Base-by-base conservation (phyloP, 2,329 filamentous ascomycete species). In the Trichophyton schoenleinii region DNA sequence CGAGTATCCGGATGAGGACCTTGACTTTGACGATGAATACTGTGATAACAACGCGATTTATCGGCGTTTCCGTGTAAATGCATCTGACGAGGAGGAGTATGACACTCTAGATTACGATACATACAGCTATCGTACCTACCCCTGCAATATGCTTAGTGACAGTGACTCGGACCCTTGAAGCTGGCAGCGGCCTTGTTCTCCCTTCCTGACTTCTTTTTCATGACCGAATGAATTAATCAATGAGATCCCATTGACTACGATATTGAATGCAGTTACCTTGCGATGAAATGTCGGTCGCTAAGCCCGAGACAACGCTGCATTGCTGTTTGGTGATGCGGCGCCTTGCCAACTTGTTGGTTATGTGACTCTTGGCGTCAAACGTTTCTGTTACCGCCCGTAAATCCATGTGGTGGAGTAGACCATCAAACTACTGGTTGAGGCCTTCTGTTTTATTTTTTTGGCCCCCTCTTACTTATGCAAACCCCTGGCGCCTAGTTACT, bases 1-100 rank as follows among this genome's bases (percentile, higher is more conserved):
- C 66, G 78, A 80, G 64, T 80, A 80, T 64, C 78, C 78, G 0
- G 78, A 80, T 61, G 78, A 79, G 62, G 78, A 80, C 59, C 68
- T 78, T 36, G 75, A 74, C 3, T 76, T 74, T 46, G 74, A 76
- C n/a, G 77, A 79, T 57, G 76, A 79, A 55, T 73, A 72, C 55
- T 74, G 75, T 52, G 71, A 75, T 58, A 69, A 69, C 1, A 66
- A 69, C 44, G 70, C 73, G n/a, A 68, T 71, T 18, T 75, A 75
- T 62, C 69, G 69, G 61, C 70, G 72, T 59, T 78, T 77, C 63
- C 71, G 75, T 58, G 68, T 69, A 60, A 71, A 72, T 48, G 69
- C 67, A 41, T 79, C 76, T 15, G 77, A 78, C 60, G 73, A 78
- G 58, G 77, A 79, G 60, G 74, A 77, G 20, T 78, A 70, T 65